Percentiles rank a stretch among this genome's conserved stretches.
These are phyloP conservation scores for Backusella sp. DNA, from an alignment of 192 early-diverging fungal species.

Conservation along the genomic window DNA sequence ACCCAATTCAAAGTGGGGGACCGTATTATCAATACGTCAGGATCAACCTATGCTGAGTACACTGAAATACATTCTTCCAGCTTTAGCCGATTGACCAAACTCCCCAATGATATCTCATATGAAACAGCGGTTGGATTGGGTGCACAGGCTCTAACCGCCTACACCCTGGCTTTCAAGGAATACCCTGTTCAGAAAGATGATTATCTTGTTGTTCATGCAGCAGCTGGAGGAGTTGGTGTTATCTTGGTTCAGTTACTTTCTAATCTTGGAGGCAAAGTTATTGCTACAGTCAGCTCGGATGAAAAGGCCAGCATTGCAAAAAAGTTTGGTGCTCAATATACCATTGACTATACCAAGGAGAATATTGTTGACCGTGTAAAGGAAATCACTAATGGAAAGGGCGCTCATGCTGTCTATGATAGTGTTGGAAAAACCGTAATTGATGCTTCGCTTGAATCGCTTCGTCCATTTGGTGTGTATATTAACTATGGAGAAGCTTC, in stretches of 20 bases:
- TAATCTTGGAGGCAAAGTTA: slow-evolving; percentile 81
- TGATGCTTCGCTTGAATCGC: slow-evolving; percentile 62
- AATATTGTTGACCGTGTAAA: slow-evolving; percentile 65
- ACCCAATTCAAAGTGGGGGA: slow-evolving; percentile 72
- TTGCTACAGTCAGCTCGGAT: slow-evolving; percentile 76
- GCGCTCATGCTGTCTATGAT: slow-evolving; percentile 85
- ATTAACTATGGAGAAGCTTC: slow-evolving; percentile 90
- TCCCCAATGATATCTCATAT: slow-evolving; percentile 48
- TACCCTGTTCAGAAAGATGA: slow-evolving; percentile 72
- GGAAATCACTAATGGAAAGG: slow-evolving; percentile 68
- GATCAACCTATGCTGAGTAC: slow-evolving; percentile 78
- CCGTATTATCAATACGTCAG: slow-evolving; percentile 70
- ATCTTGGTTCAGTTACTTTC: slow-evolving; percentile 78
- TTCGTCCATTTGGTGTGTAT: slow-evolving; percentile 66
- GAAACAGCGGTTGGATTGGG: slow-evolving; percentile 64
- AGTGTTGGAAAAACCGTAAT: slow-evolving; percentile 87
- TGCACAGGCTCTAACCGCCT: slow-evolving; percentile 85
- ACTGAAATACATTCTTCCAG: slow-evolving; percentile 32
- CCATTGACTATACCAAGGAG: slow-evolving; percentile 71
- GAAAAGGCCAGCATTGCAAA: slow-evolving; percentile 68
- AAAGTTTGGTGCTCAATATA: slow-evolving; percentile 66
- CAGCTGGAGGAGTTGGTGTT: slow-evolving; percentile 86
- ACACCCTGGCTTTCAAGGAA: slow-evolving; percentile 64
- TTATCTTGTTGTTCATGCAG: slow-evolving; percentile 85
- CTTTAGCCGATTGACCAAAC: slow-evolving; percentile 41